Percentiles rank a stretch among this genome's conserved stretches.
Evolutionary conservation across 31 red algal genomes (phyloP).

Genomic region (Endocladia muricata): DNA sequence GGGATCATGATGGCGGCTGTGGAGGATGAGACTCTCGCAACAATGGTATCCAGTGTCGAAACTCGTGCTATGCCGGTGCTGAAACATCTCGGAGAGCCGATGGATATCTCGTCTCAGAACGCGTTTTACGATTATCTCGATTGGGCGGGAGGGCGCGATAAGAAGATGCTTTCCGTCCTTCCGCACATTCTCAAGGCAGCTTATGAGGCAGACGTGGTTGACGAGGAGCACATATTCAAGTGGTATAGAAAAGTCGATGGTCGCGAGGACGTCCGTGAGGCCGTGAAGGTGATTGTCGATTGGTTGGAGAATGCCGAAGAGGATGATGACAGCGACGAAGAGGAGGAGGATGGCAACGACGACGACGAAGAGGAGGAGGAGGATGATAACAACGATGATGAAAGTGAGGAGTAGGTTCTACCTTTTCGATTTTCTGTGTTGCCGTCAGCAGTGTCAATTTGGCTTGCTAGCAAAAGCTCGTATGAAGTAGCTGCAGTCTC

Average conservation of each 20-base stretch:
- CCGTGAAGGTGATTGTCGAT: conserved; percentile 60
- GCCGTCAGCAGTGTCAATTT: too few species aligned
- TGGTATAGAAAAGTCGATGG: conserved; percentile 52
- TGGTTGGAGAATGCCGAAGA: conserved; percentile 85
- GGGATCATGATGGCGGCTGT: conserved; percentile 58
- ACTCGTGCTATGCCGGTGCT: conserved; percentile 33
- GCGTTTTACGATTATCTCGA: conserved; percentile 52
- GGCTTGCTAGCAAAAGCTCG: too few species aligned
- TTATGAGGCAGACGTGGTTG: conserved; percentile 75
- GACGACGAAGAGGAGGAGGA: conserved; percentile 33
- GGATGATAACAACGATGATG: conserved; percentile 3
- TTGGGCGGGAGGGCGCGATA: conserved; percentile 35
- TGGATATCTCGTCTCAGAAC: conserved; percentile 27
- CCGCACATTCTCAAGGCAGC: conserved; percentile 75
- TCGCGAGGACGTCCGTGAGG: conserved; percentile 43
- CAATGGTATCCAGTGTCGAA: conserved; percentile 18
- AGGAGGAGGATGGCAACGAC: conserved; percentile 1
- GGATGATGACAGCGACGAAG: conserved; percentile 49
- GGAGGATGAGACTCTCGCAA: conserved; percentile 29
- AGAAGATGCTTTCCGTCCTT: conserved; percentile 37
- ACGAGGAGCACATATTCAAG: conserved; percentile 71
- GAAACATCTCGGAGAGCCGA: conserved; percentile 34
- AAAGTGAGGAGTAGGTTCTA: conserved; percentile 25
- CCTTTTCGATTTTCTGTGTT: too few species aligned
- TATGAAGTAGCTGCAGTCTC: too few species aligned